Evolutionary conservation across 257 asterid genomes (phyloP).

Genomic region (Thymus mandschuricus): DNA sequence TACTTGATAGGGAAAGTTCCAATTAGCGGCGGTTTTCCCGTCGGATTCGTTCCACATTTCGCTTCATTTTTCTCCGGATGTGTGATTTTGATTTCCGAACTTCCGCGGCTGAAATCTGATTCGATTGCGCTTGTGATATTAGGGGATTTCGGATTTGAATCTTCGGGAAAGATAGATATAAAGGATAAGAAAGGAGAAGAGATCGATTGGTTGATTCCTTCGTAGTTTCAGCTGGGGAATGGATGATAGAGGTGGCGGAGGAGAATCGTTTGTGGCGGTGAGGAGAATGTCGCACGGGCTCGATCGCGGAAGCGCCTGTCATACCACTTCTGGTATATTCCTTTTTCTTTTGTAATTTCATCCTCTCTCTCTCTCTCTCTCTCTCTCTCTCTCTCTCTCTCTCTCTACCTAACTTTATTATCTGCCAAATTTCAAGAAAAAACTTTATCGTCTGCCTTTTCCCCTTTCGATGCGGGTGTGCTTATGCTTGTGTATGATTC

Average conservation of each 20-base stretch:
- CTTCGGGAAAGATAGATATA: neutral
- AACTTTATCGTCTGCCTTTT: slow-evolving; percentile 27
- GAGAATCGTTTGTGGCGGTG: slow-evolving; percentile 91
- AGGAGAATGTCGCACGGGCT: slow-evolving; percentile 85
- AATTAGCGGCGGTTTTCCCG: slow-evolving; percentile 21
- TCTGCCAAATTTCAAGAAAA: neutral
- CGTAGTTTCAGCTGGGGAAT: slow-evolving; percentile 35
- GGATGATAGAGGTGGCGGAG: slow-evolving; percentile 79
- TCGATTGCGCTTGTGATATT: slow-evolving; percentile 14
- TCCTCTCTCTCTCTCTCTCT: slow-evolving; percentile 12
- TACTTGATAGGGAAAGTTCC: slow-evolving; percentile 27
- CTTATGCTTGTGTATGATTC: slow-evolving; percentile 21
- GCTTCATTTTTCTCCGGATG: slow-evolving; percentile 24
- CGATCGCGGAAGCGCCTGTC: slow-evolving; percentile 74
- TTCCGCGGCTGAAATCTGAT: slow-evolving; percentile 22
- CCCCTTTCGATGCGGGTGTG: slow-evolving; percentile 22
- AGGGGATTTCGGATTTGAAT: slow-evolving; percentile 26
- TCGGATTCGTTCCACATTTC: slow-evolving; percentile 37
- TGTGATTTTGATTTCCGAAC: slow-evolving; percentile 20
- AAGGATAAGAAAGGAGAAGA: neutral
- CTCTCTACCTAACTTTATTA: slow-evolving; percentile 30
- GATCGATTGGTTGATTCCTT: slow-evolving; percentile 21
- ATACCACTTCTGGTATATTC: slow-evolving; percentile 75
- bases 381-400: neutral
- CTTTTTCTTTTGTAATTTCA: slow-evolving; percentile 20